Conservation (phyloP, 768 basidiomycete genomes). For the Dioszegia crocea region DNA sequence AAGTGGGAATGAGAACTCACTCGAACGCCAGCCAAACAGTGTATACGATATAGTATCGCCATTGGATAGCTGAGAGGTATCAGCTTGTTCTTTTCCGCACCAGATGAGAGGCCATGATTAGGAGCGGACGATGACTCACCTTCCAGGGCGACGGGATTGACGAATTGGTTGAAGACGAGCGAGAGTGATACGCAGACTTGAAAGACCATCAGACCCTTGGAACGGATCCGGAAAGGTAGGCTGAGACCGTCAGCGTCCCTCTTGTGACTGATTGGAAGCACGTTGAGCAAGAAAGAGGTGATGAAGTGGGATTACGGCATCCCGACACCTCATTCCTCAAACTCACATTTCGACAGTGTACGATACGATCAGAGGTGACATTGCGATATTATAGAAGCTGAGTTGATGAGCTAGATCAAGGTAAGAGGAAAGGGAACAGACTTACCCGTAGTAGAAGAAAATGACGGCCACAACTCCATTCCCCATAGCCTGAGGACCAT, state of each 20-base stretch:
- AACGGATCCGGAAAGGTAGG: conserved; percentile 71
- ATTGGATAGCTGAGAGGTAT: conserved; percentile 2
- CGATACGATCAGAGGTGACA: conserved; percentile 61
- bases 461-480: conserved; percentile 5
- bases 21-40: conserved; percentile 10
- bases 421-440: too few relatives aligned
- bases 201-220: conserved; percentile 74
- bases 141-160: conserved; percentile 33
- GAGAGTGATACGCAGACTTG: conserved; percentile 17
- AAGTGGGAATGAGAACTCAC: neutral
- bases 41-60: conserved; percentile 22
- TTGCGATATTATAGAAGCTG: conserved; percentile 41
- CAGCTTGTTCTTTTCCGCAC: conserved; percentile 9
- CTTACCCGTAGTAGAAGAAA: conserved; percentile 14
- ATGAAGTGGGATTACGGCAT: too few relatives aligned
- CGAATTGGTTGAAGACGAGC: conserved; percentile 33
- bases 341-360: conserved; percentile 25
- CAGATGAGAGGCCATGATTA: neutral
- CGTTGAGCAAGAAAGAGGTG: neutral
- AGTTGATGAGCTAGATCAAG: too few relatives aligned
- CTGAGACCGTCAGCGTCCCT: neutral
- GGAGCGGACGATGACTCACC: too few relatives aligned
- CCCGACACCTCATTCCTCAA: neutral
- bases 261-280: conserved; percentile 59
- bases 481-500: conserved; percentile 17